Evolutionary conservation across 768 basidiomycete species (phyloP), one percentile per base, ranked within the genome.

Genomic region (Boletus bicolor): DNA sequence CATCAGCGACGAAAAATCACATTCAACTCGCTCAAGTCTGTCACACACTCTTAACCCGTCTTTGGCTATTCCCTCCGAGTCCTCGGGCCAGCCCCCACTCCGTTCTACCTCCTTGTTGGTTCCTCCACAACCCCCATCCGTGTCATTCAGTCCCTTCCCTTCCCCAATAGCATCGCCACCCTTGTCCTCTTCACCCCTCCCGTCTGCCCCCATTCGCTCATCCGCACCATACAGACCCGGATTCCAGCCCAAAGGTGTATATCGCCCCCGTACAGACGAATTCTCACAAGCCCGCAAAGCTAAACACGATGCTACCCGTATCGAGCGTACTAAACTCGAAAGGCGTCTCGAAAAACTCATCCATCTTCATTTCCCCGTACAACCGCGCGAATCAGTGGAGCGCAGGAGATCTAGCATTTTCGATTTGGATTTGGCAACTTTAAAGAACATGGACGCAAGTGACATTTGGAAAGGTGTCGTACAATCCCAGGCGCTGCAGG

Each of bases 171-270:
- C 58, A n/a, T 66, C 71, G 24, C 60, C 70, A 21, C 57, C 65
- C 44, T 34, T 19, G 0, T 62, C 61, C 11, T 58, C 51, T 24
- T 66, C 65, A 9, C 59, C 72, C 8, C 67, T 64, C 37, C 68
- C 68, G 5, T 48, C 62, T 17, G 54, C 51, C 12, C 51, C 56
- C 7, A 55, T 53, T 15, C 70, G 64, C 48, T 57, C 69, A 47
- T 64, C 72, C 5, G 83, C 86, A 1, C 89, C 87, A 2, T 98
- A 98, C 68, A 85, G 87, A 44, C 85, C 91, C 3, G 93, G 93
- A 1, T 99, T 98, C 68, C 96, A 99, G 68, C 96, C 96, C 6
- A 88, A 81, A 64, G 95, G 95, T 5, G 83, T 93, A 5, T 87
- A 83, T 67, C 76, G 86, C 12, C 84, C 80, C 6, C 82, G 88